Base-by-base conservation (phyloP, 2,329 filamentous ascomycete genomes). In the Xylariomycetidae sp. region DNA sequence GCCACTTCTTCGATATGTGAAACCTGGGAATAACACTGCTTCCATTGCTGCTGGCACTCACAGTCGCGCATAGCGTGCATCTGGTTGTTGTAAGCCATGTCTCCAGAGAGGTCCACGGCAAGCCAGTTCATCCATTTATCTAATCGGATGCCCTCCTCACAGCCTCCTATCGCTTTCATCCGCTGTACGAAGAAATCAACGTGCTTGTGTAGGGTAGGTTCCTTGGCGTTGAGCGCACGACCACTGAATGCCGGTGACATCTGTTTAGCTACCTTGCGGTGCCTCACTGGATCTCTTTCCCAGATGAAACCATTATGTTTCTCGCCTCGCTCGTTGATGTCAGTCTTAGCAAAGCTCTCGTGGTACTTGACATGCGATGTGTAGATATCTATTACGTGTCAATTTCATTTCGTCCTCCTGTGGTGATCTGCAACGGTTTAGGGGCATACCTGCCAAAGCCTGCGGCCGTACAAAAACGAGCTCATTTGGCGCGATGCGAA, bases 91-190 rank as follows among this genome's bases (percentile, higher is more conserved):
- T 33, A 40, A 6, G 34, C 26, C 34, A 40, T 15, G n/a, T 41
- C 34, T 11, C 30, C 38, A 18, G 38, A 31, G 20, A 38, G 22
- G 31, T 38, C 38, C 31, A 35, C 32, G n/a, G 28, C 20, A 6
- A 35, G 29, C 38, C 40, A 40, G 16, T 43, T 38, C 18, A 25
- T 30, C 40, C 40, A 43, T 27, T 33, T 5, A 16, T 18, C 16
- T 16, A 28, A 19, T 6, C 20, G 9, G 14, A 33, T 16, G 12
- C 19, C 23, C n/a, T n/a, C n/a, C n/a, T n/a, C n/a, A n/a, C n/a
- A n/a, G 8, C 13, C 8, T 8, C 31, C 31, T 16, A 30, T 15
- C 10, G 18, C 14, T n/a, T 25, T 27, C 17, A 38, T 38, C 17
- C 14, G 25, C 11, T 38, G 17, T n/a, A 38, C 16, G 25, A 38